A percentile compares a stretch with the other conserved stretches of the same genome.
Evolutionary conservation across 164 flowering plant genomes (phyloP).

Genomic region (Litsea cubeba): DNA sequence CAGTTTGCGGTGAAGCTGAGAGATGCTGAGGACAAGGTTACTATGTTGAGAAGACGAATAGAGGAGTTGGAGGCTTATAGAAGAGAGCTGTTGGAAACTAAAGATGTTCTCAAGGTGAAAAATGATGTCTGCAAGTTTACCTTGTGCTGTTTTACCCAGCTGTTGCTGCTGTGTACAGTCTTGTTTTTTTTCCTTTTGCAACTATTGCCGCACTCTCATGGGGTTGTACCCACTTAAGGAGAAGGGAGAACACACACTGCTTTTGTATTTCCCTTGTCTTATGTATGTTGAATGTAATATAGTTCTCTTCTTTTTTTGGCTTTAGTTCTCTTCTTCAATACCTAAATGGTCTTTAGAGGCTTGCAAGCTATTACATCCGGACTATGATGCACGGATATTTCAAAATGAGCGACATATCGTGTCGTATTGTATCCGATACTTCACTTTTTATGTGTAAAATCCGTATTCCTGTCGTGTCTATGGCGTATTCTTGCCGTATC

Average conservation of each 20-base stretch:
- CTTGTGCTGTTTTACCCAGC: constrained; percentile 37
- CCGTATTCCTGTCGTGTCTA: too few species aligned
- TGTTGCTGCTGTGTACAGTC: constrained; percentile 36
- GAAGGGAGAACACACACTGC: neutral
- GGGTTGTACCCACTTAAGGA: constrained; percentile 55
- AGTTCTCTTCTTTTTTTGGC: neutral
- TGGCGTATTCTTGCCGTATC: too few species aligned
- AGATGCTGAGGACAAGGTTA: constrained; percentile 34
- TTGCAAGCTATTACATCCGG: too few species aligned
- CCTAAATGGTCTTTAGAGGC: neutral
- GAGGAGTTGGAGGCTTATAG: constrained; percentile 30
- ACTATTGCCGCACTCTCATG: constrained; percentile 26
- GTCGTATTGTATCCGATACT: too few species aligned
- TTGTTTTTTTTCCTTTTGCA: constrained; percentile 29
- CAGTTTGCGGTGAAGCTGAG: constrained; percentile 29
- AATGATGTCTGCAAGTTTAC: constrained; percentile 30
- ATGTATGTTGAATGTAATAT: neutral
- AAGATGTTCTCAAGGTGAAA: constrained; percentile 34
- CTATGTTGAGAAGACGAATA: constrained; percentile 25
- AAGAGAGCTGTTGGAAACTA: constrained; percentile 24
- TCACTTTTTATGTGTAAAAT: too few species aligned
- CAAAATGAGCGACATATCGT: too few species aligned
- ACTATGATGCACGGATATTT: too few species aligned
- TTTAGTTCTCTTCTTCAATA: neutral
- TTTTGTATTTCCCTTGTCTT: neutral